Conservation (phyloP, 306 rosid species). For the Citrullus colocynthis region DNA sequence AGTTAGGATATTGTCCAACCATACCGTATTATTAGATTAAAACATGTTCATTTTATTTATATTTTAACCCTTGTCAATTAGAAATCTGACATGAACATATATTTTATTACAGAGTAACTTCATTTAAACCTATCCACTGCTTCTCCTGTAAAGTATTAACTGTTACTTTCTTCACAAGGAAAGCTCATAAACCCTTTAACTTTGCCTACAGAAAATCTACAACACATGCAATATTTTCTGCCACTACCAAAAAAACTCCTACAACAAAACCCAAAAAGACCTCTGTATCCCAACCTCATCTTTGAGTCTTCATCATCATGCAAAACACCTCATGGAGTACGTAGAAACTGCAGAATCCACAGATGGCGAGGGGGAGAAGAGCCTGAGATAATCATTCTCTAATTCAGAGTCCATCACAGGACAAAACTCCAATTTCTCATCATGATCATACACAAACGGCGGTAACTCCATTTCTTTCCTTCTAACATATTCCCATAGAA, state of each 20-base stretch:
- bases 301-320: background rate
- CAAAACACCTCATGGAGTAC: slow-evolving; percentile 5
- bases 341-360: background rate
- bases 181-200: background rate
- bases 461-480: slow-evolving; percentile 11
- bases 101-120: background rate
- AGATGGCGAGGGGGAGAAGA: background rate
- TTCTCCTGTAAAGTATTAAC: background rate
- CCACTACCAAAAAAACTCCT: background rate
- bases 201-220: background rate
- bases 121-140: background rate
- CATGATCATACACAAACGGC: slow-evolving; percentile 4
- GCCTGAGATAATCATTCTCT: slow-evolving; percentile 2
- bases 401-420: slow-evolving; percentile 4
- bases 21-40: background rate
- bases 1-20: background rate
- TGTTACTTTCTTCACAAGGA: background rate
- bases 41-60: background rate
- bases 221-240: background rate
- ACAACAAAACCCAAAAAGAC: slow-evolving; percentile 4
- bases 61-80: background rate
- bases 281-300: background rate
- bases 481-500: slow-evolving; percentile 5
- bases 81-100: background rate
- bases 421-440: background rate